Conservation (phyloP, 2,329 filamentous ascomycete genomes). For the Sphaerulina vaccinii region DNA sequence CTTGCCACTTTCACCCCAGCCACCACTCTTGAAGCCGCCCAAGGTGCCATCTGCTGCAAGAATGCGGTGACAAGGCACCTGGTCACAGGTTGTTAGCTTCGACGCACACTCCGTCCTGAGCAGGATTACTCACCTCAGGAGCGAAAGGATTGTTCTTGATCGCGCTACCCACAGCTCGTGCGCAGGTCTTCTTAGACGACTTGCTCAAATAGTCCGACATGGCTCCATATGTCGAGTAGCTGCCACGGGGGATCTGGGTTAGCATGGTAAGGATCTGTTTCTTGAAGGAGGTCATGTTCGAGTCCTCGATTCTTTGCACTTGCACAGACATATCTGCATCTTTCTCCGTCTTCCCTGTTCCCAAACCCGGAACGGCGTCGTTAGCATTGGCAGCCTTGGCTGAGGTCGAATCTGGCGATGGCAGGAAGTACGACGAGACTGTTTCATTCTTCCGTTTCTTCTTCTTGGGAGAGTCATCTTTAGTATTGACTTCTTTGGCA, state of each 20-base stretch:
- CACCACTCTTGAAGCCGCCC: constrained; percentile 52
- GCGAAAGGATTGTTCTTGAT: constrained; percentile 46
- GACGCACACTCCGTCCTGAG: neutral
- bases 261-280: constrained; percentile 38
- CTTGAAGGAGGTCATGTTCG: constrained; percentile 53
- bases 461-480: neutral
- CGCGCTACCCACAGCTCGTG: constrained; percentile 43
- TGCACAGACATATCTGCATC: constrained; percentile 25
- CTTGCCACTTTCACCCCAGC: constrained; percentile 48
- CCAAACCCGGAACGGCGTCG: neutral
- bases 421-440: constrained; percentile 36
- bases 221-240: constrained; percentile 40
- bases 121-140: constrained; percentile 28
- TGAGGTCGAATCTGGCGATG: constrained; percentile 24
- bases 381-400: neutral
- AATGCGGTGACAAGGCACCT: constrained; percentile 44
- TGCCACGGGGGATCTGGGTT: constrained; percentile 37
- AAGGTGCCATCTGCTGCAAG: constrained; percentile 40
- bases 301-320: constrained; percentile 44
- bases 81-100: neutral
- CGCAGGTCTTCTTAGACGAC: constrained; percentile 38
- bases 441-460: constrained; percentile 29
- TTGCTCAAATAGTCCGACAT: constrained; percentile 36
- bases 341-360: neutral
- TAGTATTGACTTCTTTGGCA: neutral